These are phyloP conservation scores for Cercospora sesami DNA, from an alignment of 2,329 filamentous ascomycete genomes.

Conservation along the genomic window DNA sequence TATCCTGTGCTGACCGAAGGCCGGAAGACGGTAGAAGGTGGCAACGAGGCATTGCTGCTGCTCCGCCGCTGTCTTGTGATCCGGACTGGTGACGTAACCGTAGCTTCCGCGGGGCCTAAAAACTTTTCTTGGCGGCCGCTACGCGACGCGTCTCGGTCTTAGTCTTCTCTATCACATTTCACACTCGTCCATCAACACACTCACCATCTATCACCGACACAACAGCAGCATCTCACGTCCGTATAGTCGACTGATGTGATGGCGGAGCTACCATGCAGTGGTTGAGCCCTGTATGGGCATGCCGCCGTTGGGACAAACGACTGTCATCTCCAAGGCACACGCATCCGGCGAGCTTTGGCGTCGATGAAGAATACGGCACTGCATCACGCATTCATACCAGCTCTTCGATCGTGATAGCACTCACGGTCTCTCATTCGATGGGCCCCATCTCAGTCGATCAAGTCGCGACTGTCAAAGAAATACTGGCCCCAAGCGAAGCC, in stretches of 20 bases:
- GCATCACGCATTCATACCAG: not conserved
- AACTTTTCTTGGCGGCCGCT: not conserved
- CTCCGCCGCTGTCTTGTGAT: conserved; percentile 1
- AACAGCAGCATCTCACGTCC: not conserved
- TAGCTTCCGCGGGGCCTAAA: not conserved
- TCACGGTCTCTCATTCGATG: not conserved
- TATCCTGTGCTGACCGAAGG: not conserved
- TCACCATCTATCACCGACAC: not conserved
- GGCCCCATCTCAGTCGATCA: not conserved
- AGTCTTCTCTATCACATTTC: not conserved
- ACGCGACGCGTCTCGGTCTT: not conserved
- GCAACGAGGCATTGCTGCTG: conserved; percentile 9
- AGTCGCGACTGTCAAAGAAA: not conserved
- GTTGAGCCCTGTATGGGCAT: not conserved
- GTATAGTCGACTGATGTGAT: not conserved
- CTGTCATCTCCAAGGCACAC: not conserved
- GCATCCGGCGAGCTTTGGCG: not conserved
- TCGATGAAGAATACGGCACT: not conserved
- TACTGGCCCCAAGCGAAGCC: not conserved
- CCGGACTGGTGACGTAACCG: not conserved
- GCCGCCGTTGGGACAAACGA: not conserved
- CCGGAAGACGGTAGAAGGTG: not conserved
- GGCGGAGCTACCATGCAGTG: not conserved
- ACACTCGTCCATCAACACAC: not conserved
- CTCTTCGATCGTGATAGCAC: not conserved